Evolutionary conservation across 768 basidiomycete species (phyloP).

Genomic region (Candolleomyces aberdarensis): DNA sequence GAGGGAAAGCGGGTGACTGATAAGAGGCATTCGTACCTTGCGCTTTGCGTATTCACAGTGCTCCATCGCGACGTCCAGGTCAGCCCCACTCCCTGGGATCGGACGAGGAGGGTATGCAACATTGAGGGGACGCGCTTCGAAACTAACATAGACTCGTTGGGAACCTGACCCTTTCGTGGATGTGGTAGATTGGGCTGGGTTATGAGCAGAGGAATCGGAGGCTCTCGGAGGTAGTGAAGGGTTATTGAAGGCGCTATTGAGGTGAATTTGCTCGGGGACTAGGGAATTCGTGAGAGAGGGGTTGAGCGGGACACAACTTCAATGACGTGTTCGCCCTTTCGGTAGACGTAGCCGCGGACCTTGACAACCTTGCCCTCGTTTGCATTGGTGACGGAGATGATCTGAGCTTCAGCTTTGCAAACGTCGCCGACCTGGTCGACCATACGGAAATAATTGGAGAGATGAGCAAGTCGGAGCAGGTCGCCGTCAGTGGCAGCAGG

Average conservation of each 20-base stretch:
- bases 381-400: constrained; percentile 85
- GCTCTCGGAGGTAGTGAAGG: constrained; percentile 66
- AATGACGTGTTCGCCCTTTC: constrained; percentile 77
- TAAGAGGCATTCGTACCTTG: constrained; percentile 46
- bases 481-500: constrained; percentile 90
- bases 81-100: constrained; percentile 76
- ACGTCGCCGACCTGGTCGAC: constrained; percentile 81
- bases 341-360: constrained; percentile 81
- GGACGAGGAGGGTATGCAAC: constrained; percentile 88
- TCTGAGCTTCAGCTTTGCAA: constrained; percentile 85
- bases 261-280: constrained; percentile 72
- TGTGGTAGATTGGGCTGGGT: constrained; percentile 35
- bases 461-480: constrained; percentile 91
- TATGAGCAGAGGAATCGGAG: constrained; percentile 48
- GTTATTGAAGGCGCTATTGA: constrained; percentile 57
- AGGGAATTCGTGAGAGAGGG: no score
- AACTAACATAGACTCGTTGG: constrained; percentile 72
- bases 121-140: constrained; percentile 56
- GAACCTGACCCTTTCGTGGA: constrained; percentile 73
- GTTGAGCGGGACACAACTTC: constrained; percentile 94
- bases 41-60: constrained; percentile 86
- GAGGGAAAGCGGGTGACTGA: neutral
- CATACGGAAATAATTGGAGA: constrained; percentile 95
- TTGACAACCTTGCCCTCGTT: constrained; percentile 92
- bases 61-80: constrained; percentile 87